These are phyloP conservation scores for Calcarisporium arbuscula DNA, from an alignment of 2,329 filamentous ascomycete species.

Conservation along the genomic window DNA sequence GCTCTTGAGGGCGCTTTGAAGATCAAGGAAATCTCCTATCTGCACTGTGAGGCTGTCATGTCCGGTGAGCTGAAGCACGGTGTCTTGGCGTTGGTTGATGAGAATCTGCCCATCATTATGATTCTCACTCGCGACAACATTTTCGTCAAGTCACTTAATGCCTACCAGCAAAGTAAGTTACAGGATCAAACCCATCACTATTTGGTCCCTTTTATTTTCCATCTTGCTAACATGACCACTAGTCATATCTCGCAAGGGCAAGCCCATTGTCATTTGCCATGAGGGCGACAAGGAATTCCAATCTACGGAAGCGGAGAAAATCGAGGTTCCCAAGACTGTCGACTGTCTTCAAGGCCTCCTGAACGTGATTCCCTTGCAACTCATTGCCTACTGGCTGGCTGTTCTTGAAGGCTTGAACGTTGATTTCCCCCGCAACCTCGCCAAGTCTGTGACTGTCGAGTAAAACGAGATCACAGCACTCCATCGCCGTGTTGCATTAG, in stretches of 20 bases:
- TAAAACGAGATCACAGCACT: conserved; percentile 56
- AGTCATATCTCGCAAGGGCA: conserved; percentile 93
- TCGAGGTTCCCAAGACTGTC: conserved; percentile 93
- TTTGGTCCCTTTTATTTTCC: background rate
- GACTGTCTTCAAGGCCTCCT: conserved; percentile 93
- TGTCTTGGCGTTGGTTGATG: conserved; percentile 92
- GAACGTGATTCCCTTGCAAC: conserved; percentile 94
- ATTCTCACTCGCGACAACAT: conserved; percentile 93
- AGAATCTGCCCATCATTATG: conserved; percentile 99
- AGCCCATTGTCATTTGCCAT: conserved; percentile 99
- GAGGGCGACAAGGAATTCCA: conserved; percentile 83
- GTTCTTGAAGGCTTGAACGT: conserved; percentile 95
- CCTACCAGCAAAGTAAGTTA: conserved; percentile 84
- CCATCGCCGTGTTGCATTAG: conserved; percentile 7
- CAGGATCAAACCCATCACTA: background rate
- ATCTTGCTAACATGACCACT: conserved; percentile 12
- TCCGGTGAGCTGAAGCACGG: conserved; percentile 99
- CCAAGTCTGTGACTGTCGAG: conserved; percentile 98
- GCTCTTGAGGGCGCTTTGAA: conserved; percentile 96
- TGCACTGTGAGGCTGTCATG: conserved; percentile 99
- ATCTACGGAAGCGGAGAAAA: conserved; percentile 83
- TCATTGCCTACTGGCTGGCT: conserved; percentile 98
- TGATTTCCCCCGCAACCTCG: conserved; percentile 96
- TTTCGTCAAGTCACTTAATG: conserved; percentile 98
- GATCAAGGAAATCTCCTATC: conserved; percentile 99